A percentile compares a stretch with the other conserved stretches of the same genome.
Conservation (phyloP, 2,329 filamentous ascomycete genomes). For the Colletotrichum spinosum region DNA sequence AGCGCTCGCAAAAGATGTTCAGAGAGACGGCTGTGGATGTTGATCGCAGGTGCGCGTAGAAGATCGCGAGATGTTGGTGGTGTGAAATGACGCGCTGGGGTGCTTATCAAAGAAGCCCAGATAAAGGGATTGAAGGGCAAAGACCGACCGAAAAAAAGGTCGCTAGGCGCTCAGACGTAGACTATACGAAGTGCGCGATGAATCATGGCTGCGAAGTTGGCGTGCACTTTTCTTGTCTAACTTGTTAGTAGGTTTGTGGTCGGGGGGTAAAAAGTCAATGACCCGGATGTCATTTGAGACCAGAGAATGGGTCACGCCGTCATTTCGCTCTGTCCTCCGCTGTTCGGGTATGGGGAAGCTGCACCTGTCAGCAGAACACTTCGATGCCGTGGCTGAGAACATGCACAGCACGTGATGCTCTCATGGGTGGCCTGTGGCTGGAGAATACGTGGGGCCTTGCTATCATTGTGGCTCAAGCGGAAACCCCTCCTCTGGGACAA, state of each 20-base stretch:
- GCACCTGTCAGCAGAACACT: not conserved
- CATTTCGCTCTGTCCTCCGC: not conserved
- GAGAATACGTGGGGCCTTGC: accelerated
- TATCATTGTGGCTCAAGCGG: constrained; percentile 14
- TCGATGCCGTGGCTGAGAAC: constrained; percentile 1
- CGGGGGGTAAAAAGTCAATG: constrained; percentile 8
- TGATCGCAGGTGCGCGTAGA: too few relatives aligned
- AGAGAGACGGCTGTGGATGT: too few relatives aligned
- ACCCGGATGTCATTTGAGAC: constrained; percentile 10
- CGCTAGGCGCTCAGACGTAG: constrained; percentile 9
- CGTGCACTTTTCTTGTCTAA: constrained; percentile 9
- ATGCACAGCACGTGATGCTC: constrained; percentile 12
- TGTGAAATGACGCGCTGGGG: constrained; percentile 20
- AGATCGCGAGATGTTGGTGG: not conserved
- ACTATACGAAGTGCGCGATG: constrained; percentile 17
- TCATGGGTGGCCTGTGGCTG: not conserved
- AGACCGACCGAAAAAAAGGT: not conserved
- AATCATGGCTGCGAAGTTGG: constrained; percentile 18
- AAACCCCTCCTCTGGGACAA: not conserved
- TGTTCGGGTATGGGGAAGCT: not conserved
- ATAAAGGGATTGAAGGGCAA: not conserved
- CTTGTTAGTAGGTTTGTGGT: not conserved
- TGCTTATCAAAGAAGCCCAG: not conserved
- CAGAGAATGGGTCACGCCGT: constrained; percentile 16
- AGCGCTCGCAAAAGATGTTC: not conserved